These are phyloP conservation scores for Lactarius quietus DNA, from an alignment of 768 basidiomycete genomes.

Conservation along the genomic window DNA sequence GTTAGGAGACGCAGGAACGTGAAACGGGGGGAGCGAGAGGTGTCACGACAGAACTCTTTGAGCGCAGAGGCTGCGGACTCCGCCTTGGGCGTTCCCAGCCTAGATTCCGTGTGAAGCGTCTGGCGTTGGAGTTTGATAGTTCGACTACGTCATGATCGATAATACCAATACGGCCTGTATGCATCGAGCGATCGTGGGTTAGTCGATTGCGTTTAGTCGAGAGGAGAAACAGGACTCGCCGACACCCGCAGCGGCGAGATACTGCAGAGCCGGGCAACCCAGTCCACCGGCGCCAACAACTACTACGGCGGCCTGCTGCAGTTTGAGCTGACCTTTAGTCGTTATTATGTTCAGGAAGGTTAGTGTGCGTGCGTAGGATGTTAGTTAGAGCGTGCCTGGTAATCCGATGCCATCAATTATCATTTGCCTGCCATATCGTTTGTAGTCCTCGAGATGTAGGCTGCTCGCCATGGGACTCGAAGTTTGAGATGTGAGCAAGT, in stretches of 20 bases:
- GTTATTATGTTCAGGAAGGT: neutral
- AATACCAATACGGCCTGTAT: conserved; percentile 73
- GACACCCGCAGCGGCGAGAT: conserved; percentile 88
- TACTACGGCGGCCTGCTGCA: conserved; percentile 69
- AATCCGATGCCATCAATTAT: conserved; percentile 87
- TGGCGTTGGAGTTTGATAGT: conserved; percentile 89
- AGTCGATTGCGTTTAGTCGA: conserved; percentile 1
- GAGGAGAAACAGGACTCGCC: conserved; percentile 47
- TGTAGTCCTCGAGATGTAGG: conserved; percentile 60
- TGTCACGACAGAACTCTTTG: conserved; percentile 46
- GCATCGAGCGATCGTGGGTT: neutral
- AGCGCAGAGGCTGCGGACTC: conserved; percentile 74
- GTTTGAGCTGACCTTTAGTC: conserved; percentile 71
- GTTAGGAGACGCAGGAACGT: conserved; percentile 10
- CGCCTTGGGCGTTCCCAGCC: conserved; percentile 76
- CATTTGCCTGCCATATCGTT: conserved; percentile 95
- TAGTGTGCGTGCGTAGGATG: neutral
- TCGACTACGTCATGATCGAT: conserved; percentile 89
- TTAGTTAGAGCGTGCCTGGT: conserved; percentile 47
- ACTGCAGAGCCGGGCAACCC: conserved; percentile 93
- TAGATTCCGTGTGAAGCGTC: conserved; percentile 73
- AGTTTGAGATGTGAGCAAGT: neutral
- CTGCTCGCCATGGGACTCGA: conserved; percentile 7
- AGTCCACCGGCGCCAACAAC: conserved; percentile 95
- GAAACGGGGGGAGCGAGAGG: neutral